These are phyloP conservation scores for Microascus cirrosus DNA, from an alignment of 2,329 filamentous ascomycete genomes.

Conservation along the genomic window DNA sequence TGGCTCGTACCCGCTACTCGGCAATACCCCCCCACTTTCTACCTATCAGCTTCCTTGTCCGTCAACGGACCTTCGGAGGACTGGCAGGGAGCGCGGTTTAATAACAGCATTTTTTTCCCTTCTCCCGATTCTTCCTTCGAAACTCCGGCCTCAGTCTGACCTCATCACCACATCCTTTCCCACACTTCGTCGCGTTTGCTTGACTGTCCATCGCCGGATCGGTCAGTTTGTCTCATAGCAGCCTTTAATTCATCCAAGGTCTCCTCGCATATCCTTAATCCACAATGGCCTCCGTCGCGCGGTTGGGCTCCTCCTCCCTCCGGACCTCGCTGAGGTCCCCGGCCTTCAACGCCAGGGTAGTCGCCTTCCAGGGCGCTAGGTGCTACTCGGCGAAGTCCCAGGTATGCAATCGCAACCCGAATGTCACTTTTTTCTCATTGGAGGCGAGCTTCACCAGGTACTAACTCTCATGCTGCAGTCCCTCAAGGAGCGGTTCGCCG, in stretches of 20 bases:
- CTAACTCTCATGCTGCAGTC: slow-evolving; percentile 42
- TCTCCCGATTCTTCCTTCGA: slow-evolving; percentile 22
- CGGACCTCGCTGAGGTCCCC: slow-evolving; percentile 62
- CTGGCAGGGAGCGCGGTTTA: slow-evolving; percentile 1
- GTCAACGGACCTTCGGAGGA: slow-evolving; percentile 1
- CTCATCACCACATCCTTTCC: slow-evolving; percentile 10
- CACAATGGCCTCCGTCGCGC: slow-evolving; percentile 75
- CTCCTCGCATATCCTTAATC: slow-evolving; percentile 9
- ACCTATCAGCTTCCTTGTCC: slow-evolving; percentile 1
- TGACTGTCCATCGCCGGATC: background rate
- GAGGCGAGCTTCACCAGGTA: background rate
- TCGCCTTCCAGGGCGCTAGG: slow-evolving; percentile 72
- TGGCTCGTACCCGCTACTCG: background rate
- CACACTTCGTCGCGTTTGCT: slow-evolving; percentile 6
- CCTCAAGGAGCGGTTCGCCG: slow-evolving; percentile 96
- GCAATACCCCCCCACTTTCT: background rate
- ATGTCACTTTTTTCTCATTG: background rate
- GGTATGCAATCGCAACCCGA: slow-evolving; percentile 36
- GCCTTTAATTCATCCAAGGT: slow-evolving; percentile 6
- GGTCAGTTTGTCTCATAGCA: background rate
- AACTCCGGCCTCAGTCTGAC: slow-evolving; percentile 11
- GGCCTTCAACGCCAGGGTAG: slow-evolving; percentile 55
- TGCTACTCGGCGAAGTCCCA: slow-evolving; percentile 90
- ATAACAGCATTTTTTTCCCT: slow-evolving; percentile 18
- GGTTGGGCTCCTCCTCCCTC: slow-evolving; percentile 71